A percentile compares a stretch with the other conserved stretches of the same genome.
phyloP scores from a whole-genome alignment of 129 eudicot species.

The Artemisia argyi region DNA sequence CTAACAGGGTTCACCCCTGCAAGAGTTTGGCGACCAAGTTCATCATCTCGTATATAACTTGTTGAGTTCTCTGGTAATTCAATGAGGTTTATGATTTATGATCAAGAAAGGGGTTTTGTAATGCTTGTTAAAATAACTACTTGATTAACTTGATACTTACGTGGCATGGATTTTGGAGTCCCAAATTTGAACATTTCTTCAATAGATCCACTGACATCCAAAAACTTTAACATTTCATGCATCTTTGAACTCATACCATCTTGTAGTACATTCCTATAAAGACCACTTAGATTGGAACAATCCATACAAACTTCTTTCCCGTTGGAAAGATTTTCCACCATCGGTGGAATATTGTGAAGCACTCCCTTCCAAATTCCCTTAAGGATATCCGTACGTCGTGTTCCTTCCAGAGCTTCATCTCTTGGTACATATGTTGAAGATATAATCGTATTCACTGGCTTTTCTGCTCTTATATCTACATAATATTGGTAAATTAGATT shows the following conservation, averaged over 20 bases:
- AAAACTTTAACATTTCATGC: slow-evolving; percentile 6
- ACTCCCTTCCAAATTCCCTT: slow-evolving; percentile 59
- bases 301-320: slow-evolving; percentile 54
- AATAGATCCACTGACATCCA: slow-evolving; percentile 49
- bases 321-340: slow-evolving; percentile 47
- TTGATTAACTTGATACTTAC: slow-evolving; percentile 37
- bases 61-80: slow-evolving; percentile 41
- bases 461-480: slow-evolving; percentile 46
- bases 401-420: slow-evolving; percentile 87
- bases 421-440: slow-evolving; percentile 82
- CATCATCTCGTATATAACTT: slow-evolving; percentile 75
- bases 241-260: neutral
- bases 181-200: slow-evolving; percentile 72
- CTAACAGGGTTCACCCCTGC: slow-evolving; percentile 78
- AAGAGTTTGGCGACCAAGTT: slow-evolving; percentile 78
- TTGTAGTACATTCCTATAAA: slow-evolving; percentile 47
- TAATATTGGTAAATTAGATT: neutral
- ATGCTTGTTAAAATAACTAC: slow-evolving; percentile 40
- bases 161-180: slow-evolving; percentile 54
- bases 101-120: slow-evolving; percentile 7
- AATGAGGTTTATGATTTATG: neutral
- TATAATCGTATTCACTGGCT: slow-evolving; percentile 35
- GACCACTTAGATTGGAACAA: slow-evolving; percentile 42
- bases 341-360: slow-evolving; percentile 59
- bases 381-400: slow-evolving; percentile 51